These are phyloP conservation scores for Cardamine occulta DNA, from an alignment of 345 rosid genomes.

Conservation along the genomic window DNA sequence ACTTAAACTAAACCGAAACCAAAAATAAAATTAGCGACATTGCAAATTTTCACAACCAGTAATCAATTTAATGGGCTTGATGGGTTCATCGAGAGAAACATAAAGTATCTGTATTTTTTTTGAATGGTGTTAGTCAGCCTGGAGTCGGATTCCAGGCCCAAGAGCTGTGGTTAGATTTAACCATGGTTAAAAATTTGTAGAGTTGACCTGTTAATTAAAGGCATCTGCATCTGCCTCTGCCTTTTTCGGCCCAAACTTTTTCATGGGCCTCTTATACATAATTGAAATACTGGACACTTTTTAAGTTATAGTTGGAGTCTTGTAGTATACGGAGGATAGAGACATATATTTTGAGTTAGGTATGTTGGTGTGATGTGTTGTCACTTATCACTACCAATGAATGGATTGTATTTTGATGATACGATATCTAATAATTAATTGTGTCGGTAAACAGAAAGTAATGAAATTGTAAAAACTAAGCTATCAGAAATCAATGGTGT, in stretches of 20 bases:
- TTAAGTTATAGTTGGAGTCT: neutral
- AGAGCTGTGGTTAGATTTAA: neutral
- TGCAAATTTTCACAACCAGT: neutral
- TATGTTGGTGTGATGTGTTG: slow-evolving; percentile 3
- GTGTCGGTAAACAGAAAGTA: slow-evolving; percentile 16
- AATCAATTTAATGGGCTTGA: neutral
- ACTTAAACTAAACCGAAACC: neutral
- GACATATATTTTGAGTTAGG: neutral
- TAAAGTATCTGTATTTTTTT: neutral
- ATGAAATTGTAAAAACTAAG: neutral
- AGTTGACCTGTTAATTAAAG: neutral
- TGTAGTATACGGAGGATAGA: neutral
- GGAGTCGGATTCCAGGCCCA: neutral
- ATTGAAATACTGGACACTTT: neutral
- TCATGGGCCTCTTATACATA: neutral
- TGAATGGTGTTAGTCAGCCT: neutral
- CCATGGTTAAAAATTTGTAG: neutral
- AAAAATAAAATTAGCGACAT: neutral
- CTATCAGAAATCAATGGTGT: neutral
- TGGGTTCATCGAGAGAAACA: neutral
- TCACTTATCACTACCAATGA: slow-evolving; percentile 22
- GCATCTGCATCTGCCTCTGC: neutral
- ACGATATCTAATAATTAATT: slow-evolving; percentile 17
- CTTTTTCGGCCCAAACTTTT: neutral
- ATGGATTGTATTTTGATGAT: slow-evolving; percentile 13